phyloP scores from a whole-genome alignment of 1,284 basidiomycete species.

The Tylopilus sp. region DNA sequence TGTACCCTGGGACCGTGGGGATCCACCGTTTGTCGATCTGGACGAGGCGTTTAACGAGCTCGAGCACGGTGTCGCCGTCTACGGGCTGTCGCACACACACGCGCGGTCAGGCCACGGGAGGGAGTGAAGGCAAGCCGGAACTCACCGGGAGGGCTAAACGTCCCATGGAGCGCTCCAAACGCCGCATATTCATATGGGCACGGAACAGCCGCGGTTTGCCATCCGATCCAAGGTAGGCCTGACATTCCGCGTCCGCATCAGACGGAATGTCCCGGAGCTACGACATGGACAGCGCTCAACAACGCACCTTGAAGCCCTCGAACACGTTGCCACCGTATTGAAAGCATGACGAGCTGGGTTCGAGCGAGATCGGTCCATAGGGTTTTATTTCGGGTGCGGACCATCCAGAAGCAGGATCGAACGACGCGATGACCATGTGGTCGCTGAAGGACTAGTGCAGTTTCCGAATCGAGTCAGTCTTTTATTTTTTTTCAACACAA shows the following conservation, averaged over 20 bases:
- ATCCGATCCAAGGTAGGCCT: conserved; percentile 72
- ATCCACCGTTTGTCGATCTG: conserved; percentile 72
- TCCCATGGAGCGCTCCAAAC: conserved; percentile 59
- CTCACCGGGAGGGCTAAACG: conserved; percentile 66
- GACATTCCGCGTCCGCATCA: conserved; percentile 4
- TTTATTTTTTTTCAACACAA: too few relatives aligned
- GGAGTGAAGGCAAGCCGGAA: background rate
- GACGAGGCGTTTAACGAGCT: conserved; percentile 69
- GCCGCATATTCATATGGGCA: conserved; percentile 77
- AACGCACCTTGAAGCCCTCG: conserved; percentile 80
- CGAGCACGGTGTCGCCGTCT: conserved; percentile 57
- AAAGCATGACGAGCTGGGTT: conserved; percentile 71
- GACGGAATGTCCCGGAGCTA: too few relatives aligned
- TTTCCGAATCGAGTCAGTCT: too few relatives aligned
- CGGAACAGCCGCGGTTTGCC: conserved; percentile 70
- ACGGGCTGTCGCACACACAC: conserved; percentile 50
- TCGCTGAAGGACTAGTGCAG: too few relatives aligned
- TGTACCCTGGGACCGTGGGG: conserved; percentile 62
- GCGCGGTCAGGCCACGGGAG: background rate
- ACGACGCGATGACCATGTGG: conserved; percentile 76
- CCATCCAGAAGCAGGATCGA: conserved; percentile 71
- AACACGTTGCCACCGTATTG: conserved; percentile 79
- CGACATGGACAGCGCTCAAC: too few relatives aligned
- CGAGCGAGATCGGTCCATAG: conserved; percentile 65
- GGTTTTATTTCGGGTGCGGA: conserved; percentile 77